These are phyloP conservation scores for Aspergillus sparsus DNA, from an alignment of 495 filamentous ascomycete genomes.

Conservation along the genomic window DNA sequence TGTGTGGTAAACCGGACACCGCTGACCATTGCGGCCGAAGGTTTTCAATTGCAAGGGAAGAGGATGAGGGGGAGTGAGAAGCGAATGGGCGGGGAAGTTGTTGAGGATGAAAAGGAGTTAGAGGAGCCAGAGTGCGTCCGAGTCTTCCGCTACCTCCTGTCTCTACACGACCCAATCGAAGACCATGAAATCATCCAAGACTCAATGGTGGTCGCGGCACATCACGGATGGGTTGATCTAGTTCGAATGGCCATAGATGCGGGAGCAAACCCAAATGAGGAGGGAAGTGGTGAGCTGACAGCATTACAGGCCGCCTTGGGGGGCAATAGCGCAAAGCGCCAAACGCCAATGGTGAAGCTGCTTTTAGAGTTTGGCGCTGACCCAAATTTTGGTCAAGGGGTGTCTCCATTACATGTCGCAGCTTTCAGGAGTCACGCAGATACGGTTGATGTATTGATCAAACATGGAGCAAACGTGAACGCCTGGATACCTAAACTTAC, in stretches of 20 bases:
- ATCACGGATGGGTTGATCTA: neutral
- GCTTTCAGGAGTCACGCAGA: neutral
- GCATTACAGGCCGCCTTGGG: neutral
- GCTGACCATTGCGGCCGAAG: neutral
- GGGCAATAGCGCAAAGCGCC: neutral
- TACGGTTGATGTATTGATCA: neutral
- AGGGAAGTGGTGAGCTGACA: neutral
- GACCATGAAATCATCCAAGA: slow-evolving; percentile 1
- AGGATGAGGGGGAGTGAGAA: neutral
- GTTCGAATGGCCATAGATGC: neutral
- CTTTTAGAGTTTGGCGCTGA: neutral
- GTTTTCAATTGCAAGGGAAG: no score
- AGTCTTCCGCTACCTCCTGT: neutral
- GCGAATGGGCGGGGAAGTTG: neutral
- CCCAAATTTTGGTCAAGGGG: neutral
- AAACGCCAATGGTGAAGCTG: neutral
- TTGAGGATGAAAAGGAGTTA: neutral
- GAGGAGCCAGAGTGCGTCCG: neutral
- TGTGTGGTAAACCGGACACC: neutral
- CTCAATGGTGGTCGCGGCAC: neutral
- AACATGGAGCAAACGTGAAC: neutral
- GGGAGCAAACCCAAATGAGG: neutral
- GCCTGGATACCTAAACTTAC: neutral
- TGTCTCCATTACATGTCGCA: neutral
- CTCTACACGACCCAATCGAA: neutral